Evolutionary conservation across 257 asterid genomes (phyloP).

Genomic region (Forsythia viridissima): DNA sequence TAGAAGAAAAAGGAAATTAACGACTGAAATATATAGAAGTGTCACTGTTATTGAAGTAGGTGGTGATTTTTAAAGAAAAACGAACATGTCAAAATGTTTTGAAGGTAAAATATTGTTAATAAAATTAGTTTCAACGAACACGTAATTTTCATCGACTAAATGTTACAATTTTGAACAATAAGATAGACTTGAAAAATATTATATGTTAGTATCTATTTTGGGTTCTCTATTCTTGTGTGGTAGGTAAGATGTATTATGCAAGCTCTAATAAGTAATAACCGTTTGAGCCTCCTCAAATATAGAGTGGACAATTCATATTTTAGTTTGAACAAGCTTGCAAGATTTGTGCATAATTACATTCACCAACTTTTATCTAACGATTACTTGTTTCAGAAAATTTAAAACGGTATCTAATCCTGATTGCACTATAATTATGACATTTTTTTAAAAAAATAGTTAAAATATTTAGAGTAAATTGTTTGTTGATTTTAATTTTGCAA

Average conservation of each 20-base stretch:
- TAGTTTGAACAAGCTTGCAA: background rate
- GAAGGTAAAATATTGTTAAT: too few relatives aligned
- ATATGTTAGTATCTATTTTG: slow-evolving; percentile 6
- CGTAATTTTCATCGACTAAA: too few relatives aligned
- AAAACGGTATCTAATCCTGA: background rate
- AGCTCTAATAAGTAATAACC: background rate
- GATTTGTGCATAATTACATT: slow-evolving; percentile 17
- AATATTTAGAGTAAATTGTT: too few relatives aligned
- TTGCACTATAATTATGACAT: background rate
- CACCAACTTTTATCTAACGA: slow-evolving; percentile 12
- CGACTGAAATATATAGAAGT: too few relatives aligned
- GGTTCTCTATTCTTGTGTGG: background rate
- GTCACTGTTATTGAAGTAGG: too few relatives aligned
- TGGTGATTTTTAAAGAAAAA: too few relatives aligned
- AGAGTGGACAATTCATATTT: background rate
- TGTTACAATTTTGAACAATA: background rate
- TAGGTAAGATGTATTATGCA: slow-evolving; percentile 13
- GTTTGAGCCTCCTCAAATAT: slow-evolving; percentile 20
- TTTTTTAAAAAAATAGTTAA: too few relatives aligned
- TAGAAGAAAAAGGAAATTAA: too few relatives aligned
- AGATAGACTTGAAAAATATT: slow-evolving; percentile 2
- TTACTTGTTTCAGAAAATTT: background rate
- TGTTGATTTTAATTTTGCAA: too few relatives aligned
- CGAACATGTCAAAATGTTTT: too few relatives aligned
- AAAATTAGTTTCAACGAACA: too few relatives aligned